Conservation (phyloP, 495 filamentous ascomycete genomes). For the Bacidia gigantensis region DNA sequence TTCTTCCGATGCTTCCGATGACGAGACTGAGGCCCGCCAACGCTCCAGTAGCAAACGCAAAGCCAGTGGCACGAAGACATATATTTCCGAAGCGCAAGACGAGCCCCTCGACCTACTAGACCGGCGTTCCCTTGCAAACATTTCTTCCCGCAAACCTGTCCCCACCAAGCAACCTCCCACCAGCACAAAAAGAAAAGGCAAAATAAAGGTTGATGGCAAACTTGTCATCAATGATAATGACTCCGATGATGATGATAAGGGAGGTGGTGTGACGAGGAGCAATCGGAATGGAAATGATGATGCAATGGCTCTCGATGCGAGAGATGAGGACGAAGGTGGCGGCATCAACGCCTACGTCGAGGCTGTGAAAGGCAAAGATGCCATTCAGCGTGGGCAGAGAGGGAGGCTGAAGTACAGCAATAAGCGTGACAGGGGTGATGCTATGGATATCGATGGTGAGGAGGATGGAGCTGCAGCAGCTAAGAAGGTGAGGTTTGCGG, state of each 20-base stretch:
- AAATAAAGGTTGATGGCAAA: slow-evolving; percentile 74
- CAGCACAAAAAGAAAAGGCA: slow-evolving; percentile 28
- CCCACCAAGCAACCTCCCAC: slow-evolving; percentile 30
- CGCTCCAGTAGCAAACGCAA: slow-evolving; percentile 36
- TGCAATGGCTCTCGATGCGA: slow-evolving; percentile 9
- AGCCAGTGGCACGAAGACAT: slow-evolving; percentile 45
- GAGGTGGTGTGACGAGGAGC: slow-evolving; percentile 16
- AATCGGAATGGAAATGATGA: slow-evolving; percentile 13
- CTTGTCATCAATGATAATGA: slow-evolving; percentile 54
- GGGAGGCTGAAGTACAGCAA: slow-evolving; percentile 82
- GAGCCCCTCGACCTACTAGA: slow-evolving; percentile 90
- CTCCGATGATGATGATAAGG: slow-evolving; percentile 41
- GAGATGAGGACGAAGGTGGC: slow-evolving; percentile 21
- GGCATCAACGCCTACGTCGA: slow-evolving; percentile 86
- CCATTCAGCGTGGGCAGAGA: slow-evolving; percentile 62
- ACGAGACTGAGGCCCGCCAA: slow-evolving; percentile 47
- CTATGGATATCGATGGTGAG: slow-evolving; percentile 24
- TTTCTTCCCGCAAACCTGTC: slow-evolving; percentile 74
- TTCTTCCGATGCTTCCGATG: slow-evolving; percentile 50
- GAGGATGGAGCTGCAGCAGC: slow-evolving; percentile 20
- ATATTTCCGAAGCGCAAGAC: slow-evolving; percentile 85
- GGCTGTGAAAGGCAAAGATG: slow-evolving; percentile 75
- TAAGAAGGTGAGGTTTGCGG: slow-evolving; percentile 27
- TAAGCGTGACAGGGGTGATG: slow-evolving; percentile 35
- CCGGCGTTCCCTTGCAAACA: slow-evolving; percentile 74